phyloP scores from a whole-genome alignment of 169 alveolate species.

The Plasmodium blacklocki region DNA sequence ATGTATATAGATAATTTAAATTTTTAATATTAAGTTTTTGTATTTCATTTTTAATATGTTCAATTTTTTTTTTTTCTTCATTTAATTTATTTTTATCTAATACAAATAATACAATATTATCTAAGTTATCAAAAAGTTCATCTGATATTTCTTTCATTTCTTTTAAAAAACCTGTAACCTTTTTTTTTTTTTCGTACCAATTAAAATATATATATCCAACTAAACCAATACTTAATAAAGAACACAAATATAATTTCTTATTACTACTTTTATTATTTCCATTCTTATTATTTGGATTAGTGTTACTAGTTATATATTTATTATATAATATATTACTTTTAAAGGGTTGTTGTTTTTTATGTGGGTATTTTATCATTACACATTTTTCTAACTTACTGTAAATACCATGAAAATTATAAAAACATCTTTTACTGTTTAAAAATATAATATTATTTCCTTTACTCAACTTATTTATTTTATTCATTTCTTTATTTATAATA shows the following conservation, averaged over 20 bases:
- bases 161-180: conserved; percentile 34
- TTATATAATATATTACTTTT: conserved; percentile 16
- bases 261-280: conserved; percentile 30
- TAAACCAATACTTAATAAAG: conserved; percentile 32
- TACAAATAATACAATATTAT: conserved; percentile 59
- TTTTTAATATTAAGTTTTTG: conserved; percentile 59
- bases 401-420: conserved; percentile 21
- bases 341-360: background rate
- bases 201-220: conserved; percentile 28
- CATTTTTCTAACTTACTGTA: conserved; percentile 7
- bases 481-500: conserved; percentile 38
- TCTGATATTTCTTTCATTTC: conserved; percentile 75
- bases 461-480: conserved; percentile 27
- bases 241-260: conserved; percentile 3
- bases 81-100: conserved; percentile 60
- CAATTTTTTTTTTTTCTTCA: conserved; percentile 59
- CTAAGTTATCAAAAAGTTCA: conserved; percentile 52
- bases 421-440: conserved; percentile 26
- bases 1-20: conserved; percentile 50
- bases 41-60: conserved; percentile 48
- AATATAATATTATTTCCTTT: conserved; percentile 14
- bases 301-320: conserved; percentile 9
- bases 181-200: conserved; percentile 49
- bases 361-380: background rate
- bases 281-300: conserved; percentile 13